Percentiles rank a stretch among this genome's conserved stretches.
These are phyloP conservation scores for Fonsecaea multimorphosa DNA, from an alignment of 2,329 filamentous ascomycete species.

Conservation along the genomic window DNA sequence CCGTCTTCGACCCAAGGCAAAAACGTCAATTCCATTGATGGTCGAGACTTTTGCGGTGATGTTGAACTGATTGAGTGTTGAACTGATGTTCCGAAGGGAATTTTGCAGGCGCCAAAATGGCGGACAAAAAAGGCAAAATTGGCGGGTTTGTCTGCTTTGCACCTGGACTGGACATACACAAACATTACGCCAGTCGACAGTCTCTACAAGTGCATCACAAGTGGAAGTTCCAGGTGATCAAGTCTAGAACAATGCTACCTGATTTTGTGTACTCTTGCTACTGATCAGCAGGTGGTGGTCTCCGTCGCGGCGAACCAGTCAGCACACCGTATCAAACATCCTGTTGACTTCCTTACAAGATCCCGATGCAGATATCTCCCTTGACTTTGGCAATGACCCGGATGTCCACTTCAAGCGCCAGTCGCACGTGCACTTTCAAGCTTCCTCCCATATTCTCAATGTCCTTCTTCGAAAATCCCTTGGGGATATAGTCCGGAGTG, in stretches of 20 bases:
- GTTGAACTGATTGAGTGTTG: background rate
- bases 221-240: background rate
- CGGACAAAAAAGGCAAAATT: background rate
- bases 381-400: slow-evolving; percentile 32
- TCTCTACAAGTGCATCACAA: background rate
- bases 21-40: slow-evolving; percentile 1
- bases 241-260: background rate
- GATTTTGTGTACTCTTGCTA: background rate
- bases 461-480: slow-evolving; percentile 27
- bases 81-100: background rate
- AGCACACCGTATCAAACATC: background rate
- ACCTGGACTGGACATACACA: background rate
- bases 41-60: background rate
- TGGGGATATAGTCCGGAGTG: slow-evolving; percentile 11
- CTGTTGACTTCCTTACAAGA: slow-evolving; percentile 14
- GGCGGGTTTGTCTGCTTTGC: background rate
- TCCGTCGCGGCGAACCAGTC: background rate
- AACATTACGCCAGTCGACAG: background rate
- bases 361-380: slow-evolving; percentile 35
- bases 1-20: slow-evolving; percentile 8
- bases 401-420: slow-evolving; percentile 33
- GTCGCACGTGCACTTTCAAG: slow-evolving; percentile 33
- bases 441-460: slow-evolving; percentile 30
- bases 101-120: background rate
- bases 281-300: background rate